A percentile compares a stretch with the other conserved stretches of the same genome.
Conservation (phyloP, 2,329 filamentous ascomycete species). For the Scortechinia acanthostroma region DNA sequence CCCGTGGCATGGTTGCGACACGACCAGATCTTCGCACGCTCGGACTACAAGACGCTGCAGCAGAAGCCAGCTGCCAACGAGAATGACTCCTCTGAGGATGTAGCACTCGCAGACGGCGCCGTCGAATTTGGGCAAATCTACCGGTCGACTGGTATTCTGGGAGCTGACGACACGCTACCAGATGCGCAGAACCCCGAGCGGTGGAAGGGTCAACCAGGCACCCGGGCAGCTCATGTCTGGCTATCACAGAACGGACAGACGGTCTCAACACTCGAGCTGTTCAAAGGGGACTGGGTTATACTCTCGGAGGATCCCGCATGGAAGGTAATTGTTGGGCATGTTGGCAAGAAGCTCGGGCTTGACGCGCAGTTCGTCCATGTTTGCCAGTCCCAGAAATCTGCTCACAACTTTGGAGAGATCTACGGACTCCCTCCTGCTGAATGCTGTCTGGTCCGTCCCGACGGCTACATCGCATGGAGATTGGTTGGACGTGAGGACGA, state of each 20-base stretch:
- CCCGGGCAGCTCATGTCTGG: background rate
- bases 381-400: too few relatives aligned
- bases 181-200: background rate
- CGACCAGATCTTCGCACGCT: constrained; percentile 2
- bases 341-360: background rate
- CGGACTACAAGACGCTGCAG: constrained; percentile 2
- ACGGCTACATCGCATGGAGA: background rate
- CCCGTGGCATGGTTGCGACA: constrained; percentile 2
- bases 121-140: background rate
- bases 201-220: background rate
- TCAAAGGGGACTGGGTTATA: background rate
- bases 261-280: background rate
- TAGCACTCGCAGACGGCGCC: too few relatives aligned
- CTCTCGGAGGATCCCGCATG: background rate
- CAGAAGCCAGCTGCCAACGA: constrained; percentile 1
- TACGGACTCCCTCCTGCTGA: background rate
- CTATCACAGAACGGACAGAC: background rate
- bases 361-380: background rate
- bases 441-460: background rate
- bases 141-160: background rate
- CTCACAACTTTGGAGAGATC: too few relatives aligned
- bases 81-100: too few relatives aligned
- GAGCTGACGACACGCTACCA: background rate
- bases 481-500: too few relatives aligned
- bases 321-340: background rate